A percentile compares a stretch with the other conserved stretches of the same genome.
Conservation (phyloP, 2,329 filamentous ascomycete species). For the Epicoccum sorghinum region DNA sequence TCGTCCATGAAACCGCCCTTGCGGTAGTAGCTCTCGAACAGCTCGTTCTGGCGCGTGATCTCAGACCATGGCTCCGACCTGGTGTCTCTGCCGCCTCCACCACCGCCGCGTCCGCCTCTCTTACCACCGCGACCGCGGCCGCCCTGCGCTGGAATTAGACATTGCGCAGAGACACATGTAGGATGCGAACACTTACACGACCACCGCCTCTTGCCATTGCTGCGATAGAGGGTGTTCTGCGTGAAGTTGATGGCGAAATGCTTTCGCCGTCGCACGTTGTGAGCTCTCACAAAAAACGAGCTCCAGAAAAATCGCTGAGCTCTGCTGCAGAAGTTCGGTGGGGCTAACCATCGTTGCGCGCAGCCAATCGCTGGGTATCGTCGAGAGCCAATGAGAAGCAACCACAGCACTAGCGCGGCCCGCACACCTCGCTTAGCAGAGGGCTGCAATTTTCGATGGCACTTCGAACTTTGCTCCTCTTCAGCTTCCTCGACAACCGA, state of each 20-base stretch:
- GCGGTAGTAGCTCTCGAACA: constrained; percentile 84
- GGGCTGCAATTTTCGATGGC: not conserved
- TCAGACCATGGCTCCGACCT: constrained; percentile 53
- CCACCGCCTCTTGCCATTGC: constrained; percentile 38
- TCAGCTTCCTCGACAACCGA: constrained; percentile 36
- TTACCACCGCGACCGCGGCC: constrained; percentile 41
- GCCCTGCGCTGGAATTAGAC: constrained; percentile 31
- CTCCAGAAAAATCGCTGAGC: constrained; percentile 29
- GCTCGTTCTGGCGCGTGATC: constrained; percentile 79
- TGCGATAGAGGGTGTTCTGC: constrained; percentile 18
- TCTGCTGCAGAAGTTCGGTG: not conserved
- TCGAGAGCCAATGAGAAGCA: not conserved
- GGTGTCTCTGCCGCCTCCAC: constrained; percentile 38
- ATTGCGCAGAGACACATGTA: constrained; percentile 1
- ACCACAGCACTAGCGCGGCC: not conserved
- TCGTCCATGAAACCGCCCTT: constrained; percentile 74
- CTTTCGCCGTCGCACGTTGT: constrained; percentile 28
- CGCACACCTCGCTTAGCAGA: constrained; percentile 17
- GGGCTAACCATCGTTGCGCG: not conserved
- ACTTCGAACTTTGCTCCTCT: constrained; percentile 19
- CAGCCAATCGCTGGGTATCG: constrained; percentile 7
- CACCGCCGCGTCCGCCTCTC: constrained; percentile 36
- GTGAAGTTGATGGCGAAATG: constrained; percentile 12
- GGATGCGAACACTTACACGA: constrained; percentile 30
- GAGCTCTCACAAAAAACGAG: constrained; percentile 2